A percentile compares a stretch with the other conserved stretches of the same genome.
Conservation (phyloP, 202 grass and related monocot species). For the Schoenoplectus triqueter region DNA sequence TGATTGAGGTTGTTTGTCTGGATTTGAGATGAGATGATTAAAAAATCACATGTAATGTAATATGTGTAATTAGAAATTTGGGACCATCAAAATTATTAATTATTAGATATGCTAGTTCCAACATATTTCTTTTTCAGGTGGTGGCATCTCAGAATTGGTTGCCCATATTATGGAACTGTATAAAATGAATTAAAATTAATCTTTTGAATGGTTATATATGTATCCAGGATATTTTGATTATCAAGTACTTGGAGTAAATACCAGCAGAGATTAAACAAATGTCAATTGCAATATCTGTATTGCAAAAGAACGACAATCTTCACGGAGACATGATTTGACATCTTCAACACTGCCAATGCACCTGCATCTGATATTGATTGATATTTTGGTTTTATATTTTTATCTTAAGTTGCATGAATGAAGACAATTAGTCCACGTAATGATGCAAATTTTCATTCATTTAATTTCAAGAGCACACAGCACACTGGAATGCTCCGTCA, state of each 20-base stretch:
- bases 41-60: conserved; percentile 15
- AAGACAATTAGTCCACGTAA: background rate
- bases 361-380: conserved; percentile 18
- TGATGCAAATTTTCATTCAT: background rate
- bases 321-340: background rate
- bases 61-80: background rate
- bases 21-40: conserved; percentile 1
- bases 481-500: background rate
- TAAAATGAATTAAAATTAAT: conserved; percentile 10
- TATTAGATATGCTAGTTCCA: conserved; percentile 15
- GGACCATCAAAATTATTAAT: conserved; percentile 1
- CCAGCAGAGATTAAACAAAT: background rate
- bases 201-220: background rate
- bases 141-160: background rate
- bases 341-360: background rate
- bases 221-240: background rate
- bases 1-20: conserved; percentile 34
- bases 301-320: background rate
- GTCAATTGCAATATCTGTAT: background rate
- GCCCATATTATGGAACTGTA: background rate
- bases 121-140: background rate
- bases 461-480: background rate
- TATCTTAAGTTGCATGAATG: conserved; percentile 7
- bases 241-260: conserved; percentile 9
- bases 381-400: background rate